Conservation (phyloP, 179 eudicot genomes). For the Beta macrorhiza region DNA sequence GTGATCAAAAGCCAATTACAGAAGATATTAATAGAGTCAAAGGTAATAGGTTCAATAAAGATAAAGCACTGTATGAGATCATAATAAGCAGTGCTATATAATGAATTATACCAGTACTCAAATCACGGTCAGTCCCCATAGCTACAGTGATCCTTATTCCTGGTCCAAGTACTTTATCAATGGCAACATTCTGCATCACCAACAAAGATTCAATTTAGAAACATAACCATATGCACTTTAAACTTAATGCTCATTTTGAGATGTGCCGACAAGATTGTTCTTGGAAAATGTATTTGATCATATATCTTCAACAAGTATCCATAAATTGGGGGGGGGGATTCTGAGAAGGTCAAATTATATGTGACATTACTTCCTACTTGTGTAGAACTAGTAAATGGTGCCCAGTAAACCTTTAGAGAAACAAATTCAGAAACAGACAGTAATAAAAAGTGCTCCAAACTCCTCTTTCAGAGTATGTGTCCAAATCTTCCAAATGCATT, state of each 20-base stretch:
- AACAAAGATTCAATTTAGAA: slow-evolving; percentile 10
- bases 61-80: not conserved
- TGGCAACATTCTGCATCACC: slow-evolving; percentile 65
- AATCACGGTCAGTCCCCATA: slow-evolving; percentile 78
- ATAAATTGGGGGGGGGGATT: not conserved
- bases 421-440: not conserved
- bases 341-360: not conserved
- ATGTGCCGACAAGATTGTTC: not conserved
- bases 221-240: not conserved
- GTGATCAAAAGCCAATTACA: not conserved
- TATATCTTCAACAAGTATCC: not conserved
- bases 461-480: not conserved
- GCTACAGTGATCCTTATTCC: slow-evolving; percentile 83
- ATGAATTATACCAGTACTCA: slow-evolving; percentile 53
- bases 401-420: not conserved
- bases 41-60: not conserved
- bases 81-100: slow-evolving; percentile 11
- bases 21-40: not conserved
- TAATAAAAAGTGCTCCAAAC: not conserved
- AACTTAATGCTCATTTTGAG: not conserved
- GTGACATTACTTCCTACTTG: not conserved
- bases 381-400: not conserved
- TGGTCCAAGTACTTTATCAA: slow-evolving; percentile 77
- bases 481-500: not conserved
- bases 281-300: not conserved